A percentile compares a stretch with the other conserved stretches of the same genome.
Conservation (phyloP, 2,329 filamentous ascomycete species). For the Ophiostoma quercus region DNA sequence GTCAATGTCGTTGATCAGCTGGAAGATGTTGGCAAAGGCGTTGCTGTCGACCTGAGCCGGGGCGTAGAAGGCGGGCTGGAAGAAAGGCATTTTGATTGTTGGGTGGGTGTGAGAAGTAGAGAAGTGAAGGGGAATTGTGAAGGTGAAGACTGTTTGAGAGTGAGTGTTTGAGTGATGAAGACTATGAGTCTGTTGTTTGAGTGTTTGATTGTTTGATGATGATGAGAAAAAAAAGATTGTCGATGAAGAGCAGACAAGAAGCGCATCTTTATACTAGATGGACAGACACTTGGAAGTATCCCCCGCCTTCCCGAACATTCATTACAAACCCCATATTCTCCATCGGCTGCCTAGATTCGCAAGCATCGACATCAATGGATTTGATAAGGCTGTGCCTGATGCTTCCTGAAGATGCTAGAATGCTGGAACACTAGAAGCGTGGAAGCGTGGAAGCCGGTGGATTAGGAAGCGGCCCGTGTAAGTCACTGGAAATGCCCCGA, state of each 20-base stretch:
- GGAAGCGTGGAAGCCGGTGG: conserved; percentile 3
- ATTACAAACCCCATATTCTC: not conserved
- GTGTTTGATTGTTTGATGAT: conserved; percentile 7
- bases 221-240: conserved; percentile 2
- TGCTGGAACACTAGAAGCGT: no score
- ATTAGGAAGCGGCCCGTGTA: not conserved
- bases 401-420: conserved; percentile 13
- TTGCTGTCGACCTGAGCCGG: conserved; percentile 27
- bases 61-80: conserved; percentile 44
- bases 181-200: not conserved
- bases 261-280: not conserved
- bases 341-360: conserved; percentile 1
- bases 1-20: conserved; percentile 58
- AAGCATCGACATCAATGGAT: not conserved
- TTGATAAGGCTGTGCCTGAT: conserved; percentile 5
- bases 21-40: conserved; percentile 46
- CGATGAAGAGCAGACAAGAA: not conserved
- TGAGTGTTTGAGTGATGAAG: not conserved
- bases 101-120: not conserved
- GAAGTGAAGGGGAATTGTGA: not conserved
- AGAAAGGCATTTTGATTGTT: conserved; percentile 37
- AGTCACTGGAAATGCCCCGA: conserved; percentile 9
- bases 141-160: not conserved
- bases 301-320: not conserved
- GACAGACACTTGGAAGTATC: not conserved